Evolutionary conservation across 768 basidiomycete species (phyloP).

Genomic region (Cyclocybe aegerita): DNA sequence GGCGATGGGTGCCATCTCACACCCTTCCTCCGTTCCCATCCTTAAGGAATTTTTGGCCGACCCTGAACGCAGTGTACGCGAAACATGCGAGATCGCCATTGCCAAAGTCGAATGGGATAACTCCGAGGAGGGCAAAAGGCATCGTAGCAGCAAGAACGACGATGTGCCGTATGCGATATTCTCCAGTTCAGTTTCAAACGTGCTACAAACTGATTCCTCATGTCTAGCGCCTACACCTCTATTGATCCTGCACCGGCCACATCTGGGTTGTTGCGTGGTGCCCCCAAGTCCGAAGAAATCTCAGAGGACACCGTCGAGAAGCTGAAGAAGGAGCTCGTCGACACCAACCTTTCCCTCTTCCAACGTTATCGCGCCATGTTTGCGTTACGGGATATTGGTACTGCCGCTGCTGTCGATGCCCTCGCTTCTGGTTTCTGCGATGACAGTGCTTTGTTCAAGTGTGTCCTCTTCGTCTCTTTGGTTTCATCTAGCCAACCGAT

Average conservation of each 20-base stretch:
- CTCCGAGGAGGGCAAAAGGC: conserved; percentile 65
- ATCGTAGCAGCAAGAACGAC: conserved; percentile 32
- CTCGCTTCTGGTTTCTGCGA: conserved; percentile 90
- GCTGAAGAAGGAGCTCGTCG: conserved; percentile 63
- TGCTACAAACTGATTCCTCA: conserved; percentile 3
- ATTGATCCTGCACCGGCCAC: conserved; percentile 89
- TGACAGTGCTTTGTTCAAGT: conserved; percentile 93
- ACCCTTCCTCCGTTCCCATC: conserved; percentile 60
- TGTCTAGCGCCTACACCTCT: conserved; percentile 67
- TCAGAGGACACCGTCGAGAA: conserved; percentile 47
- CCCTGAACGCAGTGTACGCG: conserved; percentile 72
- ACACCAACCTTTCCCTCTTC: conserved; percentile 73
- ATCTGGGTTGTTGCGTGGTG: conserved; percentile 57
- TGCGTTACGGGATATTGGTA: conserved; percentile 90
- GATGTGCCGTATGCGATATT: conserved; percentile 37
- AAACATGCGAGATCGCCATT: conserved; percentile 97
- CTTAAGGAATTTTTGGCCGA: conserved; percentile 74
- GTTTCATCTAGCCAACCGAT: background rate
- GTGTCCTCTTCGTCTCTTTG: conserved; percentile 20
- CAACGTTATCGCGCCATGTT: conserved; percentile 99
- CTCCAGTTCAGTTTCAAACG: background rate
- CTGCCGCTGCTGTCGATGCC: conserved; percentile 81
- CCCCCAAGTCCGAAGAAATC: conserved; percentile 49
- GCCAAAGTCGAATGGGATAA: conserved; percentile 94
- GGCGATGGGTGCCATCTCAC: conserved; percentile 93